These are phyloP conservation scores for Phellopilus nigrolimitatus DNA, from an alignment of 1,284 basidiomycete species.

Conservation along the genomic window DNA sequence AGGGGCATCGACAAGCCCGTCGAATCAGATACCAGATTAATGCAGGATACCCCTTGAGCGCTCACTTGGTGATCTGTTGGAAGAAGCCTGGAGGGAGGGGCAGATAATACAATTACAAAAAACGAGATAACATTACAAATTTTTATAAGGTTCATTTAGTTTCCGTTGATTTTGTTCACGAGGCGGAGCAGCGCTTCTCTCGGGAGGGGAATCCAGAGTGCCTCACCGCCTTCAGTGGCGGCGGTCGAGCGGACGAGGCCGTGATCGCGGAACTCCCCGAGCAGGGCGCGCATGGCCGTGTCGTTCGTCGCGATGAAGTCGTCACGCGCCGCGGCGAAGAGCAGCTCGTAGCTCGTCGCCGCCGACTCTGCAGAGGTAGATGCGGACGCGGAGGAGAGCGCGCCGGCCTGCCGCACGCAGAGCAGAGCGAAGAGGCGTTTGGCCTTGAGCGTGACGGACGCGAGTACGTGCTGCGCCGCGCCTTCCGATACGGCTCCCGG, in stretches of 20 bases:
- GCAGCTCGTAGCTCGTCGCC: slow-evolving; percentile 56
- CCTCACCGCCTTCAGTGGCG: slow-evolving; percentile 38
- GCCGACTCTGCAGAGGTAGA: slow-evolving; percentile 37
- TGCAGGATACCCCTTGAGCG: background rate
- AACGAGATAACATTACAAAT: background rate
- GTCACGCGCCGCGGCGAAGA: slow-evolving; percentile 66
- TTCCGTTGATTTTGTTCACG: slow-evolving; percentile 5
- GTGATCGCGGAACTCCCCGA: slow-evolving; percentile 90
- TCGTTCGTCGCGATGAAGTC: slow-evolving; percentile 86
- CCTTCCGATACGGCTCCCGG: slow-evolving; percentile 59
- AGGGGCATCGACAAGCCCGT: too few species aligned
- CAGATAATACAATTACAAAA: too few species aligned
- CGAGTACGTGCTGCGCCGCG: slow-evolving; percentile 78
- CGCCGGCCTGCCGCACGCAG: slow-evolving; percentile 58
- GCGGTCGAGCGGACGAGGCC: slow-evolving; percentile 60
- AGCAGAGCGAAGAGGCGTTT: slow-evolving; percentile 74
- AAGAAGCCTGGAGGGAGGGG: too few species aligned
- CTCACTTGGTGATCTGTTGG: background rate
- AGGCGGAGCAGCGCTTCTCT: slow-evolving; percentile 48
- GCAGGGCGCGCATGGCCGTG: slow-evolving; percentile 71
- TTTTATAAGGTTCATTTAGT: background rate
- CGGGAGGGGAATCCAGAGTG: slow-evolving; percentile 80
- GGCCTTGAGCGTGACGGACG: slow-evolving; percentile 83
- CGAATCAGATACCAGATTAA: background rate
- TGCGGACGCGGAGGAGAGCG: slow-evolving; percentile 36